phyloP scores from a whole-genome alignment of 768 basidiomycete genomes.

The Erythrobasidium yunnanense region DNA sequence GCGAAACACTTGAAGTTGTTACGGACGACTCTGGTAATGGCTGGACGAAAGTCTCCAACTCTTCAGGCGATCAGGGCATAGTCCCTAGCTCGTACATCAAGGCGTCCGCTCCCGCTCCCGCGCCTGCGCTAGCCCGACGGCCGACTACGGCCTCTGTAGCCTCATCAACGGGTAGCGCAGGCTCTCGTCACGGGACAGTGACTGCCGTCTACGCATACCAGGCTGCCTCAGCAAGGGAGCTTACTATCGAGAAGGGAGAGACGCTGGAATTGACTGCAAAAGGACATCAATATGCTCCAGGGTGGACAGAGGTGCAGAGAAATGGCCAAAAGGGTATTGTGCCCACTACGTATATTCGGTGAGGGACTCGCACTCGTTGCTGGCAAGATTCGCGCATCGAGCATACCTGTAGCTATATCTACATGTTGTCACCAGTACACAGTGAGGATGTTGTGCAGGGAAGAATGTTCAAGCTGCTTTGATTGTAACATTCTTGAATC shows the following conservation, averaged over 20 bases:
- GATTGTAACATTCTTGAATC: too few species aligned
- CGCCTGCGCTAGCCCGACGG: slow-evolving; percentile 11
- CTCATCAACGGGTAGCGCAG: not conserved
- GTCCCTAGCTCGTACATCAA: slow-evolving; percentile 9
- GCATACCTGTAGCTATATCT: not conserved
- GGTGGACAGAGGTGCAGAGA: slow-evolving; percentile 14
- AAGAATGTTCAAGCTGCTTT: too few species aligned
- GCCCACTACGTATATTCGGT: slow-evolving; percentile 13
- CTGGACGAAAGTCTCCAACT: slow-evolving; percentile 22
- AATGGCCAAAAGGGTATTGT: slow-evolving; percentile 13
- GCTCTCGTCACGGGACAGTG: not conserved
- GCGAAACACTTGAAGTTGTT: slow-evolving; percentile 8
- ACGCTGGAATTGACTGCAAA: slow-evolving; percentile 10
- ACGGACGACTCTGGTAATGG: slow-evolving; percentile 5
- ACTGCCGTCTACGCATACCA: slow-evolving; percentile 5
- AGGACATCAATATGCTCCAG: slow-evolving; percentile 3
- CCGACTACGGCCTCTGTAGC: slow-evolving; percentile 3
- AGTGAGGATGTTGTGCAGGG: too few species aligned
- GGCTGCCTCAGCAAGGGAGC: not conserved
- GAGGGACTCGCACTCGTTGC: not conserved
- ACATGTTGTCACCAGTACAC: not conserved
- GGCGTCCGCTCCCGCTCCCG: not conserved
- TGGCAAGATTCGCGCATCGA: too few species aligned
- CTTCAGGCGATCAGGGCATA: not conserved
- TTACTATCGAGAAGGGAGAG: slow-evolving; percentile 13